phyloP scores from a whole-genome alignment of 257 asterid species.

The Euphrasia confusa region DNA sequence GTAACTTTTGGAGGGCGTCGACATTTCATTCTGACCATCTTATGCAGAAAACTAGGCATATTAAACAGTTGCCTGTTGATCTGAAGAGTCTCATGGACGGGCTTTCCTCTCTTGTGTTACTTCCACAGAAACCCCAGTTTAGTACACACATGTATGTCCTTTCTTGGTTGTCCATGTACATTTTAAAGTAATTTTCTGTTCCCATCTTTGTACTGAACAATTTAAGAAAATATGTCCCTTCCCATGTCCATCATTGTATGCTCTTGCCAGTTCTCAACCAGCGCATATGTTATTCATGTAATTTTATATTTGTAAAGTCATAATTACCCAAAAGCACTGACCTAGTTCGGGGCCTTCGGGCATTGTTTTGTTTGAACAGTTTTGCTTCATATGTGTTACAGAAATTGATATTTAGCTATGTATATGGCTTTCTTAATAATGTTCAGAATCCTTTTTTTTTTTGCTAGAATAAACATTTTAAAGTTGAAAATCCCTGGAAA shows the following conservation, averaged over 20 bases:
- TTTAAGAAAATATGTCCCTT: constrained; percentile 1
- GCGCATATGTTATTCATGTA: constrained; percentile 9
- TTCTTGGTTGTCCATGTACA: constrained; percentile 20
- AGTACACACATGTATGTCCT: constrained; percentile 67
- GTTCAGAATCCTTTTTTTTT: constrained; percentile 3
- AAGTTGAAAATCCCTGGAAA: constrained; percentile 3
- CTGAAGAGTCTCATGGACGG: constrained; percentile 63
- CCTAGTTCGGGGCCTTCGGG: neutral
- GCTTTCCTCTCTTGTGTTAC: constrained; percentile 70
- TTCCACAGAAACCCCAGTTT: constrained; percentile 82
- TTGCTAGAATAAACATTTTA: constrained; percentile 1
- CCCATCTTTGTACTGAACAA: constrained; percentile 9
- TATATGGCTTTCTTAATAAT: constrained; percentile 7
- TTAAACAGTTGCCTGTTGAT: constrained; percentile 77
- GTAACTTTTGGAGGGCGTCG: neutral
- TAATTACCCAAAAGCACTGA: constrained; percentile 12
- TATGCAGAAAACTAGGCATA: constrained; percentile 59
- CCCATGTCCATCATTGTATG: constrained; percentile 15
- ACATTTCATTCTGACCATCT: constrained; percentile 16
- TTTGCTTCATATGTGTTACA: constrained; percentile 4
- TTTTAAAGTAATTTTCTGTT: constrained; percentile 21
- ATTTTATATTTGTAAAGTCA: neutral
- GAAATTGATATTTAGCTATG: neutral
- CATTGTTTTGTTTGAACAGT: neutral
- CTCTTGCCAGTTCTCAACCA: constrained; percentile 1